phyloP scores from a whole-genome alignment of 352 stramenopile genomes.

The Porosira glacialis region DNA sequence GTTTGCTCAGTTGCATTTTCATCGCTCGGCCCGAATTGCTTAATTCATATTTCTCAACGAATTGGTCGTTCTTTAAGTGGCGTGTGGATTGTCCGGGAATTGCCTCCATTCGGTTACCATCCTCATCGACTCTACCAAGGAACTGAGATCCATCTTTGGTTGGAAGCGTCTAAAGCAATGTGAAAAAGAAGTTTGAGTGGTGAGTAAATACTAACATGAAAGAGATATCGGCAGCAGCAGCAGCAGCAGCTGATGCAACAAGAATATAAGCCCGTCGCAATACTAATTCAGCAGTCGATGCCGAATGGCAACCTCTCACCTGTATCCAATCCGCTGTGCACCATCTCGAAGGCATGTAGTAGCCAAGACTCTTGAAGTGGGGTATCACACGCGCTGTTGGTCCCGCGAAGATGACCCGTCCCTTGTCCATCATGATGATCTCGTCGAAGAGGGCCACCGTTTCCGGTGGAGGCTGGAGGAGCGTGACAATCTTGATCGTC shows the following conservation, averaged over 20 bases:
- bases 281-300: too few relatives aligned
- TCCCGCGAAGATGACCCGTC: conserved; percentile 90
- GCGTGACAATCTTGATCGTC: conserved; percentile 71
- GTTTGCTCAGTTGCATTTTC: conserved; percentile 27
- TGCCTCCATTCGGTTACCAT: too few relatives aligned
- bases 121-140: conserved; percentile 23
- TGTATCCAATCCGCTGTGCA: conserved; percentile 89
- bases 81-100: too few relatives aligned
- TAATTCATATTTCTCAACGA: conserved; percentile 59
- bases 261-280: too few relatives aligned
- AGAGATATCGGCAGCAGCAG: too few relatives aligned
- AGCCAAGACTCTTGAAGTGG: conserved; percentile 78
- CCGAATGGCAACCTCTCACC: too few relatives aligned
- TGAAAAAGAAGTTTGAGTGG: not conserved
- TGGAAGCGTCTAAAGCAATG: conserved; percentile 38
- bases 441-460: conserved; percentile 93
- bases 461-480: conserved; percentile 89
- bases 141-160: conserved; percentile 60
- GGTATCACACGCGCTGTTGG: conserved; percentile 66
- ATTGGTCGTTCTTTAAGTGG: conserved; percentile 67
- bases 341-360: conserved; percentile 64
- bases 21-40: conserved; percentile 45
- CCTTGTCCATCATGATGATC: conserved; percentile 89
- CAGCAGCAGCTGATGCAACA: too few relatives aligned
- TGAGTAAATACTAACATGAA: too few relatives aligned